Percentiles rank a stretch among this genome's conserved stretches.
These are phyloP conservation scores for Amaranthus cruentus DNA, from an alignment of 148 eudicot species.

Conservation along the genomic window DNA sequence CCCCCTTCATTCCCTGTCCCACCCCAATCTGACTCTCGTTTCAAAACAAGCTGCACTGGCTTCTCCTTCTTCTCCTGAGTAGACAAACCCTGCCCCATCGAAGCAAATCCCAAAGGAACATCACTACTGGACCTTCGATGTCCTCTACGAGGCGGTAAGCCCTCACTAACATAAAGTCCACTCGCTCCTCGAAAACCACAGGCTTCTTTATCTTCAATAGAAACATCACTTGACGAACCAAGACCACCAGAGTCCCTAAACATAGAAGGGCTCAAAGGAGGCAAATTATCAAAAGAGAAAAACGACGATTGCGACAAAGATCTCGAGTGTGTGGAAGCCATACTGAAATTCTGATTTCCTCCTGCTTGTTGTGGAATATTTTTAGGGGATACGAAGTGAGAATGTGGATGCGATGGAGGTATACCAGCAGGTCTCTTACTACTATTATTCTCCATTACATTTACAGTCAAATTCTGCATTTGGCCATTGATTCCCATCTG, in stretches of 20 bases:
- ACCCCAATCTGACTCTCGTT: conserved; percentile 26
- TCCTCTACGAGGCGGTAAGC: conserved; percentile 35
- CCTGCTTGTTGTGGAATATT: conserved; percentile 18
- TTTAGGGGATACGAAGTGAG: conserved; percentile 11
- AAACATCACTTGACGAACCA: conserved; percentile 5
- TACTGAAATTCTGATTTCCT: conserved; percentile 17
- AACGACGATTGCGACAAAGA: conserved; percentile 40
- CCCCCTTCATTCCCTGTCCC: background rate
- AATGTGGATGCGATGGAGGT: conserved; percentile 32
- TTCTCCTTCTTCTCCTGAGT: conserved; percentile 10
- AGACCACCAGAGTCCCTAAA: conserved; percentile 19
- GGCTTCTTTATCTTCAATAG: conserved; percentile 14
- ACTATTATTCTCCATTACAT: conserved; percentile 11
- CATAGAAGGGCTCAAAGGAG: conserved; percentile 35
- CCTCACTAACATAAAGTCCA: conserved; percentile 16
- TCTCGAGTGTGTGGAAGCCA: conserved; percentile 30
- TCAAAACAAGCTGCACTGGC: conserved; percentile 30
- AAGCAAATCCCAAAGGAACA: conserved; percentile 33
- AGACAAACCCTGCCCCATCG: conserved; percentile 14
- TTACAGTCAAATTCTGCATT: conserved; percentile 30
- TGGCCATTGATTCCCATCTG: conserved; percentile 21
- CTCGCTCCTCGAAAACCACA: conserved; percentile 9
- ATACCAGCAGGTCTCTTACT: conserved; percentile 30
- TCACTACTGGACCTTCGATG: conserved; percentile 47
- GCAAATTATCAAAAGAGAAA: conserved; percentile 38